Evolutionary conservation across 2,329 filamentous ascomycete genomes (phyloP), one percentile per base, ranked within the genome.

Genomic region (Talaromyces marneffei): DNA sequence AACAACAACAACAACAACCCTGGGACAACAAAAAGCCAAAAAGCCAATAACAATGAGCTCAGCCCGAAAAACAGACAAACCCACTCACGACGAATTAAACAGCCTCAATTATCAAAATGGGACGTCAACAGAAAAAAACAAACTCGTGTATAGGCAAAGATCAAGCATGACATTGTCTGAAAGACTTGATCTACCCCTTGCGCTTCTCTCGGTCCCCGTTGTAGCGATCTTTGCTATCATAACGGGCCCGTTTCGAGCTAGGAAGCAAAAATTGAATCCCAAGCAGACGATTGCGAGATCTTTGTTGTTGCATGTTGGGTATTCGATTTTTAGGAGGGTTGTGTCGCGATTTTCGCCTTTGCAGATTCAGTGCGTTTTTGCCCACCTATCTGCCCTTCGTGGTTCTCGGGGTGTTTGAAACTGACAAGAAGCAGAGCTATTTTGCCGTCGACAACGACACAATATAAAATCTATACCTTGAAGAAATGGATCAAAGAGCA

Each of bases 291-390:
- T 62, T 57, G 72, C 73, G 20, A 68, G 68, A 20, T 67, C 69
- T 3, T 62, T 71, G 57, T 63, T 70, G 46, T 63, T 75, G 48
- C 73, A 75, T 64, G 62, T 75, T 33, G 72, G 71, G 29, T 75
- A 75, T 66, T 71, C 73, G 1, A 62, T 71, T 7, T 67, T 73
- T 39, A 70, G 73, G 58, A 72, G 73, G 61, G 62, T 66, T 2
- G 74, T 71, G 0, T 40, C 63, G 18, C 70, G 72, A 3, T 39
- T 75, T 48, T 66, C 67, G 53, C 66, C 59, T 20, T 55, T 48
- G 56, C 73, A 75, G 59, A 65, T 75, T 65, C 73, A 75, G 66
- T 71, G 65, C 12, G 64, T 69, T 37, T n/a, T 9, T n/a, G n/a
- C n/a, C n/a, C n/a, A n/a, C n/a, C 33, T 18, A 9, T 14, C 14